Base-by-base conservation (phyloP, 768 basidiomycete genomes). In the Macrocybe gigantea region DNA sequence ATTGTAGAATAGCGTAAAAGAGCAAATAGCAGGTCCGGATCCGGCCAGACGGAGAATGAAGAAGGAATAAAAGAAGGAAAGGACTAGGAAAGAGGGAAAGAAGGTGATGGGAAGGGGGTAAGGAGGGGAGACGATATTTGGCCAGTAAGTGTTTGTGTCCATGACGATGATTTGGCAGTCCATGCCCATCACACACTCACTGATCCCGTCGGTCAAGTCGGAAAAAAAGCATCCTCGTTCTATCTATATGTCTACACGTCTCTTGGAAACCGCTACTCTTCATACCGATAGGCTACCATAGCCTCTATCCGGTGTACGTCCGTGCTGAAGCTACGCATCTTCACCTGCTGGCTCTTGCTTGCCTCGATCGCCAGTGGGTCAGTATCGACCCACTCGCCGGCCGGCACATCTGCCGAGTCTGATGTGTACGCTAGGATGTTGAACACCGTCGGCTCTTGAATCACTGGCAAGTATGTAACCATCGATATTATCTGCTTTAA, bases 261-360 rank as follows among this genome's bases (percentile, higher is more conserved):
- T 34, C 12, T n/a, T 31, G 32, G 7, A 14, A 15, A 35, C 48
- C 44, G 45, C 49, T 34, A 89, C 55, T 87, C 88, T 50, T 92
- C 93, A 53, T 93, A 93, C 34, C 93, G 80, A 72, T 97, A 98
- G 5, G 94, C 93, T 41, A 98, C 95, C 89, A 97, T 91, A 5
- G 94, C 93, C 64, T 97, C 90, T 61, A 99, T 90, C 48, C 91
- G 82, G 63, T 99, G 96, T n/a, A 94, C 82, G 64, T 97, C 94
- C 4, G 96, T 99, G 65, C 90, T 94, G 69, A 98, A 99, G 61
- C 82, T 93, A 57, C 95, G 74, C 70, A 99, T 78, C 67, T 96
- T 93, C 65, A 99, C 88, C 59, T 91, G 88, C 60, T 91, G 88
- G 62, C 85, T 89, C 69, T 94, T 93, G 58, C 88, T 85, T 12